Evolutionary conservation across 495 filamentous ascomycete genomes (phyloP), one percentile per base, ranked within the genome.

Genomic region (Aspergillus olivimuriae): DNA sequence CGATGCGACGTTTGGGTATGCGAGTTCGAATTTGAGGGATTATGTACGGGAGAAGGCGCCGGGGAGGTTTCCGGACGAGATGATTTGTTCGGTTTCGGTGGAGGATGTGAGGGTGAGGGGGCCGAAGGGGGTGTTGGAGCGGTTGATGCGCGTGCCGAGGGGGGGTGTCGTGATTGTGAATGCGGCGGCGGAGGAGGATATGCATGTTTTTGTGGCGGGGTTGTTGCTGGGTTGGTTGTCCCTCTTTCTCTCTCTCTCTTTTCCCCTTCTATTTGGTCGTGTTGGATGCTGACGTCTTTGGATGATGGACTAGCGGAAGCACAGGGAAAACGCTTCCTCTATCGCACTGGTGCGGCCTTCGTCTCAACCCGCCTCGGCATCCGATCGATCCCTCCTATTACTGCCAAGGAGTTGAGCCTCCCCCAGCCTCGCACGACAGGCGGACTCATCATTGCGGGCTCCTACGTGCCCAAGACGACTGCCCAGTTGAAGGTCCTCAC

Each of bases 401-500:
- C 69, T 17, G 66, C 66, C 1, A 41, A 53, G 2, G 62, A 70
- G 20, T 62, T 76, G 4, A 34, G 46, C 4, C 55, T 76, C 10
- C 57, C 63, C 7, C 43, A 32, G 0, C 56, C 44, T 0, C 44
- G 56, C 12, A 17, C 59, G 21, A 63, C 61, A n/a, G 73, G 74
- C 4, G 73, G 69, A 0, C 50, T 78, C 1, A 74, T 78, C 15
- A 48, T 78, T 19, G 73, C 73, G 3, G 73, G 74, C 9, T 74
- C 72, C 3, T 78, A 78, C 42, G 73, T 77, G 0, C 72, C 72
- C 11, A 78, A 77, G 38, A 78, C 74, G 0, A 78, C 74, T 0
- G 62, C 66, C 0, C 74, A 78, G 33, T 51, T 78, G 0, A 60
- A 65, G 23, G 47, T 55, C 7, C 51, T 78, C 7, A 63, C 56